These are phyloP conservation scores for Pelargonium cotyledonis DNA, from an alignment of 441 rosid species.

Conservation along the genomic window DNA sequence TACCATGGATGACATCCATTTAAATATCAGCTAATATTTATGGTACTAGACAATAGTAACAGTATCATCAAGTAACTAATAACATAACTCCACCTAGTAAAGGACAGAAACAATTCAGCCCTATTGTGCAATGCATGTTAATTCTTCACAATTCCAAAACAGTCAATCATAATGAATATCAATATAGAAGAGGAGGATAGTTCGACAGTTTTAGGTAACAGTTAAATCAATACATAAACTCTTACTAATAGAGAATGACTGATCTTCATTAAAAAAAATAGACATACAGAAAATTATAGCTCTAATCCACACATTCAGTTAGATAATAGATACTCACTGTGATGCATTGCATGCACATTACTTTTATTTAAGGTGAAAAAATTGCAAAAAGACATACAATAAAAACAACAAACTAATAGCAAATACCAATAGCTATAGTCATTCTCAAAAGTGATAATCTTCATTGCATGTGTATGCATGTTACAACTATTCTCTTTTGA, in stretches of 20 bases:
- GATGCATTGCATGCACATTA: background rate
- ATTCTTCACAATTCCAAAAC: background rate
- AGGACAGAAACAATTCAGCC: background rate
- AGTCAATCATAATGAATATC: background rate
- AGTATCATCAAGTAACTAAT: background rate
- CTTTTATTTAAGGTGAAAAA: background rate
- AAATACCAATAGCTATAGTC: background rate
- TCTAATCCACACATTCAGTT: background rate
- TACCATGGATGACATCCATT: background rate
- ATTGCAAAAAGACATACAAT: background rate
- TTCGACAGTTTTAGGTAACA: background rate
- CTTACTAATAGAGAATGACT: background rate
- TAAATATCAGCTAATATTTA: no score
- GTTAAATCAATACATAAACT: background rate
- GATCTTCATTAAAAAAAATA: background rate
- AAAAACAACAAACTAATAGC: background rate
- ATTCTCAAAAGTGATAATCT: background rate
- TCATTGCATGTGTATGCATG: background rate
- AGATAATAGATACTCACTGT: background rate
- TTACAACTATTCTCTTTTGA: background rate
- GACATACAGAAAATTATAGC: background rate
- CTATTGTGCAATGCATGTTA: background rate
- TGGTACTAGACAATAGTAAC: background rate
- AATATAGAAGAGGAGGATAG: background rate
- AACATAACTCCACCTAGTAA: background rate